phyloP scores from a whole-genome alignment of 108 stramenopile genomes.

The Pseudonitzschia multistriata region DNA sequence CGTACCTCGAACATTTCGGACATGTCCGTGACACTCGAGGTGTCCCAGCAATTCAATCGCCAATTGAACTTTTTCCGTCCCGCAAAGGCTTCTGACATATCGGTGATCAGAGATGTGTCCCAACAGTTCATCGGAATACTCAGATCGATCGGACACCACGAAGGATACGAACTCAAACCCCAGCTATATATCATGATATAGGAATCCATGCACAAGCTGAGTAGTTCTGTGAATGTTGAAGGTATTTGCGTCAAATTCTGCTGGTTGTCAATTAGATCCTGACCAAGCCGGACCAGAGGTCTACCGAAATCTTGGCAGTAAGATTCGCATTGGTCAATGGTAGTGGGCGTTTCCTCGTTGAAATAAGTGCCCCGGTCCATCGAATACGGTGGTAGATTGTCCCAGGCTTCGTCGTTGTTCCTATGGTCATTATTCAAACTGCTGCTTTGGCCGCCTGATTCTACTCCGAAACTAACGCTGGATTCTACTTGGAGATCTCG shows the following conservation, averaged over 20 bases:
- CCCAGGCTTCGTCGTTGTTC: neutral
- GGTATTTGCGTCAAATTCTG: neutral
- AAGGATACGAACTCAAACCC: neutral
- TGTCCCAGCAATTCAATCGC: neutral
- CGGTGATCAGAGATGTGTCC: neutral
- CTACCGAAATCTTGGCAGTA: neutral
- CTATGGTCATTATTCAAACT: too few species aligned
- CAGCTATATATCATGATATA: neutral
- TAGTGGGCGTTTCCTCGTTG: neutral
- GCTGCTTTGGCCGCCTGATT: neutral
- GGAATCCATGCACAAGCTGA: neutral
- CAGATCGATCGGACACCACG: neutral
- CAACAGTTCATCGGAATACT: neutral
- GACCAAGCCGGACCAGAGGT: neutral
- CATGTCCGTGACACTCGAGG: conserved; percentile 2
- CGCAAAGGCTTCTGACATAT: neutral
- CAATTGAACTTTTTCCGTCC: neutral
- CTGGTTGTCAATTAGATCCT: neutral
- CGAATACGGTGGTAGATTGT: neutral
- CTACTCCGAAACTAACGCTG: neutral
- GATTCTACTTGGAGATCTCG: too few species aligned
- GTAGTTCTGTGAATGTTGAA: neutral
- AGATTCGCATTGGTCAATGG: neutral
- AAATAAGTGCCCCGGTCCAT: neutral
- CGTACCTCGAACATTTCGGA: neutral